phyloP scores from a whole-genome alignment of 495 filamentous ascomycete species.

The Hypoxylon fuscum region DNA sequence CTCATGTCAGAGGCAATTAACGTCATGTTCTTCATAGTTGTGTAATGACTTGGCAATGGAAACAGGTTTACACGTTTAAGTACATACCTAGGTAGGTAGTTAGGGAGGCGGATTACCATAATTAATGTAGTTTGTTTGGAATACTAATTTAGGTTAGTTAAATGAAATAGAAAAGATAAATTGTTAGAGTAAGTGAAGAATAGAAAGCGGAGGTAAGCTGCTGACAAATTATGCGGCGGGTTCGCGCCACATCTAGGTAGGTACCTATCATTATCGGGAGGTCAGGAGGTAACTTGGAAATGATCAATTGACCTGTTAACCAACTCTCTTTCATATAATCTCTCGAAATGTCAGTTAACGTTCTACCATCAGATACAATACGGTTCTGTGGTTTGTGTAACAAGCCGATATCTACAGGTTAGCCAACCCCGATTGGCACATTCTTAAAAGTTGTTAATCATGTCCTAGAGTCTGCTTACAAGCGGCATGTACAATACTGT shows the following conservation, averaged over 20 bases:
- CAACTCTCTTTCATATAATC: neutral
- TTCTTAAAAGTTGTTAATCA: neutral
- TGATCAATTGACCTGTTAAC: neutral
- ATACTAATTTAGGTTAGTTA: no score
- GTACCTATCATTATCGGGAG: neutral
- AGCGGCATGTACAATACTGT: slow-evolving; percentile 39
- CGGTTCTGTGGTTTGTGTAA: slow-evolving; percentile 35
- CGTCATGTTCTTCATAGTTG: no score
- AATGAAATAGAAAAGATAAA: no score
- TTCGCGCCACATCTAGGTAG: neutral
- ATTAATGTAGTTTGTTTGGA: no score
- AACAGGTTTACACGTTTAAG: no score
- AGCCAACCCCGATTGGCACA: neutral
- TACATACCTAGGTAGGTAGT: no score
- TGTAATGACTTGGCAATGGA: no score
- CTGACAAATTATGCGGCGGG: neutral
- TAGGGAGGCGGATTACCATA: no score
- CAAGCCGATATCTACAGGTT: slow-evolving; percentile 40
- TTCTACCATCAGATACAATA: slow-evolving; percentile 1
- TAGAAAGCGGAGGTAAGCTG: neutral
- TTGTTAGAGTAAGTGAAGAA: no score
- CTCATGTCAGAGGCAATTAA: no score
- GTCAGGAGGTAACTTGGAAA: neutral
- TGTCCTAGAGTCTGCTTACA: slow-evolving; percentile 38
- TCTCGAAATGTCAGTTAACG: neutral